These are phyloP conservation scores for Lachnellula arida DNA, from an alignment of 2,329 filamentous ascomycete genomes.

Conservation along the genomic window DNA sequence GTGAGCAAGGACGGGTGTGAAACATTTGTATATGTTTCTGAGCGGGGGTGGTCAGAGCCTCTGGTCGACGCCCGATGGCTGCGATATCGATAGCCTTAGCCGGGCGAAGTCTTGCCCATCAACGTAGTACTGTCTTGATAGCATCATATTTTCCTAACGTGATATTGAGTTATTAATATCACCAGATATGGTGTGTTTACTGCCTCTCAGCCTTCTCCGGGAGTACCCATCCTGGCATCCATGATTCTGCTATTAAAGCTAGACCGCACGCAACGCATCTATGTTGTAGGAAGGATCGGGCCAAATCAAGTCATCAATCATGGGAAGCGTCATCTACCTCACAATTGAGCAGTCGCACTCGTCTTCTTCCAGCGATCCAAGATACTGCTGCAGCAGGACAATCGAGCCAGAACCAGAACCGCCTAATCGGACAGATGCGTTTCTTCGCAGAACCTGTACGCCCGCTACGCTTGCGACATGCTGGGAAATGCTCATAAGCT, in stretches of 20 bases:
- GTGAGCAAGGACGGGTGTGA: background rate
- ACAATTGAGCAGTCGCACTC: background rate
- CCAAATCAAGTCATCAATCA: background rate
- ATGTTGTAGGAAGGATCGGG: background rate
- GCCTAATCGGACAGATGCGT: background rate
- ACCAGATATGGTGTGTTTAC: background rate
- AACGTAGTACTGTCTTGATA: background rate
- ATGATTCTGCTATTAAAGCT: background rate
- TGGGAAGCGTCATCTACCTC: background rate
- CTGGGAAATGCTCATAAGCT: constrained; percentile 22
- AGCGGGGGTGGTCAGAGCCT: background rate
- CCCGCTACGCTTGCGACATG: constrained; percentile 15
- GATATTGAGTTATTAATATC: background rate
- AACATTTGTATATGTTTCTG: background rate
- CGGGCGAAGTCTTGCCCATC: background rate
- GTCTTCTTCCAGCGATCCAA: background rate
- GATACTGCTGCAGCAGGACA: background rate
- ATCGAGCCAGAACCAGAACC: background rate
- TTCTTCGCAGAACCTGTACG: constrained; percentile 4
- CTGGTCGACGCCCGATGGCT: background rate
- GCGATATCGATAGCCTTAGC: background rate
- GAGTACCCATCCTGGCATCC: background rate
- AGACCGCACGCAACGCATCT: background rate
- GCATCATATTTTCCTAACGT: background rate
- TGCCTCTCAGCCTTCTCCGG: background rate